phyloP scores from a whole-genome alignment of 768 basidiomycete genomes.

The Termitomyces sp. region DNA sequence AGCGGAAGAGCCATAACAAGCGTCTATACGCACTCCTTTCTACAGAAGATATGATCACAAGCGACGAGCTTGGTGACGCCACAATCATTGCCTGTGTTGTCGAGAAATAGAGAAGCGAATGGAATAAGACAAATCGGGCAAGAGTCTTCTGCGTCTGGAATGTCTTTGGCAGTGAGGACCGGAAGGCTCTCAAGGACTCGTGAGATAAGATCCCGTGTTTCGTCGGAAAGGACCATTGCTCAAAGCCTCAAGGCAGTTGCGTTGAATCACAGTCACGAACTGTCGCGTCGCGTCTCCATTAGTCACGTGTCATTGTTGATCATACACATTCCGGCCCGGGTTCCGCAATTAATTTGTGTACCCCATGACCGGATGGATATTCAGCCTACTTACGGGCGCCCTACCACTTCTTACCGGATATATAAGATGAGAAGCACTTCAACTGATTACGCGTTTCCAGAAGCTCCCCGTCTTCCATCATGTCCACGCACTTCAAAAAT shows the following conservation, averaged over 20 bases:
- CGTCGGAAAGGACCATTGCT: conserved; percentile 9
- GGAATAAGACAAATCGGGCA: conserved; percentile 64
- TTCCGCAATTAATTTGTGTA: no score
- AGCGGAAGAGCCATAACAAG: background rate
- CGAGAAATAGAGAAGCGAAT: conserved; percentile 40
- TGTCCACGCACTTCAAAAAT: conserved; percentile 16
- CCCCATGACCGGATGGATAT: no score
- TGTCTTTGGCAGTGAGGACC: conserved; percentile 25
- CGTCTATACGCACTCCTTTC: conserved; percentile 41
- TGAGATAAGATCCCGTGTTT: conserved; percentile 26
- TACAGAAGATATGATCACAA: conserved; percentile 67
- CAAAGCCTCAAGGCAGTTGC: background rate
- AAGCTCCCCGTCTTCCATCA: background rate
- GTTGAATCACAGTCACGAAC: conserved; percentile 4
- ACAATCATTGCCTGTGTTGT: conserved; percentile 16
- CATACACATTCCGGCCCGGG: background rate
- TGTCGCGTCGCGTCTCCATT: conserved; percentile 7
- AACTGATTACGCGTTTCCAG: background rate
- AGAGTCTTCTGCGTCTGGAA: conserved; percentile 41
- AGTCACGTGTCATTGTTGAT: conserved; percentile 6
- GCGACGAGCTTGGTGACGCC: conserved; percentile 52
- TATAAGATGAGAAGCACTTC: background rate
- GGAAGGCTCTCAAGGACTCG: conserved; percentile 39
- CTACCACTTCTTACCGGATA: background rate
- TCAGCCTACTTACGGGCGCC: background rate